Base-by-base conservation (phyloP, 495 filamentous ascomycete species). In the Zalerion maritima region DNA sequence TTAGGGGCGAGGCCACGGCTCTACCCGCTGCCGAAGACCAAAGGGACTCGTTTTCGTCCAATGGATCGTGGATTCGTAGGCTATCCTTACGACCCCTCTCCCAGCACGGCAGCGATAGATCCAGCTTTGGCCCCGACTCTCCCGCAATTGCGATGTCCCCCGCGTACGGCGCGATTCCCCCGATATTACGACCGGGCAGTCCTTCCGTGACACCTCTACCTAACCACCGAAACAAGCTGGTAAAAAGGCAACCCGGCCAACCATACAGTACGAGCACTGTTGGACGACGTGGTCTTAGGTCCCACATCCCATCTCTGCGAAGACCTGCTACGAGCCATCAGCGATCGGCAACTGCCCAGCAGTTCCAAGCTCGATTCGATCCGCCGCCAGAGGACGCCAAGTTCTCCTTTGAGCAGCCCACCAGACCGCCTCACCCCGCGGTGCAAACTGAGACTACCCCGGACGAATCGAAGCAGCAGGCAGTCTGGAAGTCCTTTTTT, bases 271-370 rank as follows among this genome's bases (percentile, higher is more conserved):
- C 29, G 31, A 37, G 29, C 16, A 35, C 28, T 31, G 37, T 47
- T 27, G 37, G 45, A 30, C 49, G 54, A 33, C 52, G 50, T 31
- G 42, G 55, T 25, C 69, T 70, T 3, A 65, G 43, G 24, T 59
- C 71, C 11, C 62, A 71, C 37, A 46, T 72, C 30, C 53, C 70
- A 9, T 67, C 65, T 4, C 57, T 85, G 27, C 69, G 79, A 32
- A 63, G 83, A 45, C 84, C 84, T 13, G 84, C 79, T 11, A 91
- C 85, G 11, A 91, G 83, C 50, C 77, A 91, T 54, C 84, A 92
- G 50, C 64, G 82, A 34, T 77, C 80, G 2, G 78, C 75, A 11
- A 79, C 75, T 1, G 53, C 81, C 21, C 68, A 72, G 34, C 63
- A 75, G 21, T 54, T 64, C 21, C 41, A 42, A 14, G 15, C 22